Percentiles rank a stretch among this genome's conserved stretches.
Conservation (phyloP, 1,139 yeast genomes). For the Blastobotrys petasosporus region DNA sequence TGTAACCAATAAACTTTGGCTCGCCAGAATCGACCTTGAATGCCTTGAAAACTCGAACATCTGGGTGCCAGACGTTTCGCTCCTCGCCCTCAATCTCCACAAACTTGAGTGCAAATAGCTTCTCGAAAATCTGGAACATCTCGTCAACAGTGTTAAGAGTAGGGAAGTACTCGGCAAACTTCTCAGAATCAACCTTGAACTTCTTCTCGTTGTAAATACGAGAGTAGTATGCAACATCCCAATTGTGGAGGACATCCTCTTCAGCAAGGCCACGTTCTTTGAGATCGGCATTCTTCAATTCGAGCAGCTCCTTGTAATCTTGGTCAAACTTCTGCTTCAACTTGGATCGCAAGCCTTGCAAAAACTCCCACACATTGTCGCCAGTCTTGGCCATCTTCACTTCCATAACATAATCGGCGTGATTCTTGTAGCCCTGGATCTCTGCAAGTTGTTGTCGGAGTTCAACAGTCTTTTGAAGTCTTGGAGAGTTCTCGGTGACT, state of each 20-base stretch:
- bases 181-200: constrained; percentile 64
- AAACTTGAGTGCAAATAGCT: constrained; percentile 61
- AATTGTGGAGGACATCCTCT: constrained; percentile 48
- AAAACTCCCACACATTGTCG: constrained; percentile 51
- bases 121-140: constrained; percentile 67
- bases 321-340: constrained; percentile 52
- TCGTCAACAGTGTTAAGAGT: constrained; percentile 57
- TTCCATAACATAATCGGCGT: constrained; percentile 63
- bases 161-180: constrained; percentile 75
- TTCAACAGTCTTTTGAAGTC: constrained; percentile 54
- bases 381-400: constrained; percentile 74
- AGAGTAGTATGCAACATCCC: constrained; percentile 70
- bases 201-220: constrained; percentile 59
- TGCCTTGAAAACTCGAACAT: constrained; percentile 68
- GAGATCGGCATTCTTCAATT: constrained; percentile 51
- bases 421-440: constrained; percentile 58
- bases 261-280: constrained; percentile 38
- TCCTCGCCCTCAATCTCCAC: constrained; percentile 41
- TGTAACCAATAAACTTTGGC: constrained; percentile 69
- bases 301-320: constrained; percentile 47
- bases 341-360: constrained; percentile 54
- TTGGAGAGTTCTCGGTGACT: constrained; percentile 54
- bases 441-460: constrained; percentile 58
- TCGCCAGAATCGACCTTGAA: constrained; percentile 51
- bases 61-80: constrained; percentile 60